Base-by-base conservation (phyloP, 306 rosid species). In the Cucumis melo region DNA sequence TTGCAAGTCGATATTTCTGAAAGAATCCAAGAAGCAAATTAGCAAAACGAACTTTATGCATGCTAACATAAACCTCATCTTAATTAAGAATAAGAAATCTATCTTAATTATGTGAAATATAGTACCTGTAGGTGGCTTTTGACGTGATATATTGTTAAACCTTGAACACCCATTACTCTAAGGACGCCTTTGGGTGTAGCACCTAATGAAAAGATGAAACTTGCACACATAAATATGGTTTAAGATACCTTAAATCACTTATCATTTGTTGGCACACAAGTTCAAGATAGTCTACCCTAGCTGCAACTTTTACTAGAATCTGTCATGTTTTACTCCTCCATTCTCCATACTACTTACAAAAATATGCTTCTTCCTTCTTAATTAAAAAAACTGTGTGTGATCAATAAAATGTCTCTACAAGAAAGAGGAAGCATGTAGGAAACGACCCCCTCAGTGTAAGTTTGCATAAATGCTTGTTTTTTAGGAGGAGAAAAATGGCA, bases 151-250 rank as follows among this genome's bases (percentile, higher is more conserved):
- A 94, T 94, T 38, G 99, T 94, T 80, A 94, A 85, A 83, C 97
- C 93, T 82, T 90, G 96, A 77, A 94, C 96, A 67, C 99, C 99
- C 96, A 94, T 94, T 75, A 90, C 97, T 90, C 96, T 87, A 76
- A 94, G 96, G 66, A 94, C 99, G 34, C 99, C 99, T 84, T 94
- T 94, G 53, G 99, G 99, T 24, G 99, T 94, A 74, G 99, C 99
- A 77, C 96, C 99, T 94, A 81, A 46, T 27, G 73, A 84, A 80
- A 73, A 17, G 48, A 77, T 21, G n/a, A 24, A 75, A 71, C 29
- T 75, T 50, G 29, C 61, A 48, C 50, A 8, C 61, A 3, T 56
- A n/a, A 16, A 51, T 6, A 51, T 51, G 56, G 56, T 16, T 16
- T 15, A 16, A 51, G 5, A 32, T 5, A 32, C 3, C 36, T 32